Evolutionary conservation across 2,329 filamentous ascomycete genomes (phyloP), one percentile per base, ranked within the genome.

Genomic region (Pezicula neosporulosa): DNA sequence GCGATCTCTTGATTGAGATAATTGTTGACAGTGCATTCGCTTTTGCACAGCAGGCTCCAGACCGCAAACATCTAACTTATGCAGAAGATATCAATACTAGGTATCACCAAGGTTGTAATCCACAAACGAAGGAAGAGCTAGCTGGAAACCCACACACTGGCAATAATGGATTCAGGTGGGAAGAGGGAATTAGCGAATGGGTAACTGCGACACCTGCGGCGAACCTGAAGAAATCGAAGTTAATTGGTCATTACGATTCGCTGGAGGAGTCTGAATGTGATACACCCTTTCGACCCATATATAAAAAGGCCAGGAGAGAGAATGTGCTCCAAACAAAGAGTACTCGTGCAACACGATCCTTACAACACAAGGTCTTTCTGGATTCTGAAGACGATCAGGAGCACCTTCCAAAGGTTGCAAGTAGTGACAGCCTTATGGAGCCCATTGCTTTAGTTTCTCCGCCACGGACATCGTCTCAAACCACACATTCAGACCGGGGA

Each of bases 131-230:
- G 21, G 19, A 56, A 55, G 19, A 15, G 52, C 47, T 39, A 13
- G 27, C 33, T 13, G 53, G 51, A 47, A 55, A 39, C 12, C 16
- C 43, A 47, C 52, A 45, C 24, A 51, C 27, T 39, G 35, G 35
- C 28, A 21, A 27, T 53, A 47, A 38, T 18, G 61, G 61, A 62
- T 79, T 70, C 64, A 66, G 74, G 30, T 82, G 78, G 78, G 78
- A 81, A 60, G 77, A 80, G 58, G 75, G 73, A 42, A 80, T 82
- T 60, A 73, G 76, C 35, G 78, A 81, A 62, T 82, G 78, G 78
- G 73, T 82, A 47, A 75, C 70, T 16, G 70, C 66, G 37, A 79
- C 75, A 42, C 77, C 77, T 27, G 64, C 47, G 44, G 54, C 59
- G 27, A 53, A 56, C 41, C 61, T 63, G 44, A 35, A 51, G 48